Conservation (phyloP, 805 yeast genomes). For the Starmerella riodocensis region DNA sequence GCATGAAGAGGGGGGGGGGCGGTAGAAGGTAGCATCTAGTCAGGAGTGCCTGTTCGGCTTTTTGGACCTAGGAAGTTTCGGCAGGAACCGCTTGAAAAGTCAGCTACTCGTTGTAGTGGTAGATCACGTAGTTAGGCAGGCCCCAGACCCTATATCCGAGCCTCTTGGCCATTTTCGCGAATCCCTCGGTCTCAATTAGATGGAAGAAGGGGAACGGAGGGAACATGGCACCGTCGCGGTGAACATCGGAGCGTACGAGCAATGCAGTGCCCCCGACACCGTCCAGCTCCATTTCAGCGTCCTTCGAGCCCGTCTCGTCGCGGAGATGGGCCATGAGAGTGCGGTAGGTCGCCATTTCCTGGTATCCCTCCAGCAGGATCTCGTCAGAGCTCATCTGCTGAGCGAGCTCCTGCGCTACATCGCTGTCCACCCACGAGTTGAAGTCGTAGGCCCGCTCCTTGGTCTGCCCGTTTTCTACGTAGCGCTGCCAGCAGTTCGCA, state of each 20-base stretch:
- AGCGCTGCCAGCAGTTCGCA: constrained; percentile 89
- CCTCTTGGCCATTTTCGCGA: constrained; percentile 90
- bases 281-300: constrained; percentile 70
- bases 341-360: constrained; percentile 86
- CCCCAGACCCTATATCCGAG: constrained; percentile 86
- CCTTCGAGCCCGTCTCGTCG: constrained; percentile 48
- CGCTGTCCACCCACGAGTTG: constrained; percentile 74
- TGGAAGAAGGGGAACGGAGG: constrained; percentile 97
- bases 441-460: constrained; percentile 80
- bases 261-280: constrained; percentile 99
- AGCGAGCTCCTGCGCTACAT: constrained; percentile 68
- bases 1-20: no score
- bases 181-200: constrained; percentile 94
- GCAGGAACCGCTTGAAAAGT: constrained; percentile 14
- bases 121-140: constrained; percentile 85
- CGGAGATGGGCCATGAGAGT: constrained; percentile 86
- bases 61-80: background rate
- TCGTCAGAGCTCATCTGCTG: constrained; percentile 67
- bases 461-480: constrained; percentile 42
- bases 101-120: constrained; percentile 63
- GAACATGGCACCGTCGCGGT: constrained; percentile 98
- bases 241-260: constrained; percentile 92
- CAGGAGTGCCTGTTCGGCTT: background rate
- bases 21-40: no score
- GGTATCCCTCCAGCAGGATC: constrained; percentile 86